phyloP scores from a whole-genome alignment of 345 rosid species.

The Syzygium aromaticum region DNA sequence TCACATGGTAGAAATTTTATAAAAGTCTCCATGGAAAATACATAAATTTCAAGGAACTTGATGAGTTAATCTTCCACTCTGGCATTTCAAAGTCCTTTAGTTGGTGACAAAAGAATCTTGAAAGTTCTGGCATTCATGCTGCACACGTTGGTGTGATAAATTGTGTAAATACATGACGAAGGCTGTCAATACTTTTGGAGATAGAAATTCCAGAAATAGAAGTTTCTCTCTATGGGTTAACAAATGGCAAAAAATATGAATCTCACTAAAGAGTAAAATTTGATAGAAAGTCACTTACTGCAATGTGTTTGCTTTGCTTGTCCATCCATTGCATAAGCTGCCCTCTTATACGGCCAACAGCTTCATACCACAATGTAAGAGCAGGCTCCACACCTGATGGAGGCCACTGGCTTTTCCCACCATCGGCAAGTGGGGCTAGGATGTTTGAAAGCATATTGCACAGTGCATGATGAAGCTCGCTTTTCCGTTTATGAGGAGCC shows the following conservation, averaged over 20 bases:
- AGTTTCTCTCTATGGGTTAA: background rate
- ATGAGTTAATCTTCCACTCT: background rate
- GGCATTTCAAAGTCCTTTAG: background rate
- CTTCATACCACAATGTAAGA: constrained; percentile 89
- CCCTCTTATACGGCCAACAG: constrained; percentile 83
- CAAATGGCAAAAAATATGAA: background rate
- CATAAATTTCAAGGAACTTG: background rate
- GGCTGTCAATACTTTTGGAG: background rate
- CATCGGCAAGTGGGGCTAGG: constrained; percentile 91
- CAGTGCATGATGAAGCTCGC: constrained; percentile 93
- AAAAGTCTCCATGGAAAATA: background rate
- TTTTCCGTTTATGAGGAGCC: constrained; percentile 83
- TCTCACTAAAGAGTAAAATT: background rate
- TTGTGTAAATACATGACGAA: background rate
- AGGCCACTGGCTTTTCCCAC: constrained; percentile 96
- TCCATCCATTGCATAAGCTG: constrained; percentile 96
- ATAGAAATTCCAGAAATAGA: background rate
- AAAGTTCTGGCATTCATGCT: background rate
- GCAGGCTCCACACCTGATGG: constrained; percentile 92
- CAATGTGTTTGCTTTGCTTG: constrained; percentile 94
- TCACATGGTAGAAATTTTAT: background rate
- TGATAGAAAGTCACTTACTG: constrained; percentile 40
- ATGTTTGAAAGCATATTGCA: constrained; percentile 98
- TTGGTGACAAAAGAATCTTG: background rate
- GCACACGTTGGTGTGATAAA: background rate